Evolutionary conservation across 2,329 filamentous ascomycete genomes (phyloP).

Genomic region (Verticillium isaacii): DNA sequence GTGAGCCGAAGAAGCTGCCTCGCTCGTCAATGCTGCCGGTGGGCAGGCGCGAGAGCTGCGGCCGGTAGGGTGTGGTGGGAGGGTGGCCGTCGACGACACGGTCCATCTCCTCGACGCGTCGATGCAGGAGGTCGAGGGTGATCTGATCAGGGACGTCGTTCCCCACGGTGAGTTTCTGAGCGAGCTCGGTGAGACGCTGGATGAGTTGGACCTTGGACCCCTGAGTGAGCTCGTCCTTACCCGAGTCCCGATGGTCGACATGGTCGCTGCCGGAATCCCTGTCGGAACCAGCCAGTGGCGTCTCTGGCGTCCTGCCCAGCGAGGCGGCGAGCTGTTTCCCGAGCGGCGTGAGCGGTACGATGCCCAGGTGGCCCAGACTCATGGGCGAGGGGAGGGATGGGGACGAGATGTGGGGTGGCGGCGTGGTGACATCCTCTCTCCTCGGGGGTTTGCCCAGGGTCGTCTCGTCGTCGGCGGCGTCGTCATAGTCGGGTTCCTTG

Average conservation of each 20-base stretch:
- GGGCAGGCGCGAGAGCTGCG: constrained; percentile 3
- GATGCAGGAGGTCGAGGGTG: constrained; percentile 21
- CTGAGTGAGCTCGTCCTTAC: constrained; percentile 13
- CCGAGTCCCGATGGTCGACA: not conserved
- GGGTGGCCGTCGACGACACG: constrained; percentile 14
- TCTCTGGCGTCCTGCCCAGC: constrained; percentile 8
- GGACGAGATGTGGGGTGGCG: constrained; percentile 16
- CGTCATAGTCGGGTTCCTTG: not conserved
- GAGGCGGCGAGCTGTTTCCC: constrained; percentile 21
- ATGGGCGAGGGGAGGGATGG: constrained; percentile 17
- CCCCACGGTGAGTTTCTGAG: constrained; percentile 28
- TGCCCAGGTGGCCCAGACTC: constrained; percentile 21
- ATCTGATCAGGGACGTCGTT: constrained; percentile 28
- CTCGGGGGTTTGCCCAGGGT: not conserved
- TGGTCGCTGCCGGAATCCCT: constrained; percentile 8
- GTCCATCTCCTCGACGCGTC: constrained; percentile 33
- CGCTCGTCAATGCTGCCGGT: constrained; percentile 11
- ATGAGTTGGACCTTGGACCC: constrained; percentile 38
- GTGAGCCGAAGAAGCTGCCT: constrained; percentile 21
- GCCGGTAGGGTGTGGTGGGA: constrained; percentile 3
- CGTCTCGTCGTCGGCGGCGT: not conserved
- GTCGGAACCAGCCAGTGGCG: not conserved
- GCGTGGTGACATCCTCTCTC: constrained; percentile 2
- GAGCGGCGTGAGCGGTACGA: constrained; percentile 25
- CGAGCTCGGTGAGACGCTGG: constrained; percentile 31